Evolutionary conservation across 495 filamentous ascomycete genomes (phyloP), one percentile per base, ranked within the genome.

Genomic region (Penicillium odoratum): DNA sequence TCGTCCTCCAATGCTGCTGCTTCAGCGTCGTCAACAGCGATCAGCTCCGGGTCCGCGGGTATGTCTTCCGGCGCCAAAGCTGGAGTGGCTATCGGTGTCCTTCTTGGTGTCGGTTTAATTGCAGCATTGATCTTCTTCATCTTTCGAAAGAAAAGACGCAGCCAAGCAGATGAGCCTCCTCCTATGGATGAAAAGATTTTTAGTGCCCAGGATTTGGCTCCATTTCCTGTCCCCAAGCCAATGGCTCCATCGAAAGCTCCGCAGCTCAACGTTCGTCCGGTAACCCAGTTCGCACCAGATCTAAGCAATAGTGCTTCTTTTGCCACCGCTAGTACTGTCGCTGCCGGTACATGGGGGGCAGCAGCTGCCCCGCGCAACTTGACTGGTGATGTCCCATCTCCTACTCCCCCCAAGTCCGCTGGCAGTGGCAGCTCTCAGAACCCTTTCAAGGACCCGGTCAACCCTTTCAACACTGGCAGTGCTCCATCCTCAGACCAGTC

Each of bases 251-350:
- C 78, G 47, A 86, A 85, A 16, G 89, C 93, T 4, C 93, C 94
- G 6, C 85, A 86, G 53, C 80, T 98, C 44, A 95, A 92, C 62
- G 81, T 97, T 49, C 88, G 91, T 38, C 94, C 93, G 0, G 83
- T 96, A 33, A 93, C 92, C 53, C 86, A 96, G 64, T 95, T 98
- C 70, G 80, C 88, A 11, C 92, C 92, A 8, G 87, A 83, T 57
- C 77, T 92, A 42, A 71, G 36, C 74, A 76, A 55, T 62, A 72
- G 66, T 66, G 73, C 65, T 16, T 51, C 50, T 53, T 59, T 52
- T 3, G 65, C 59, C 47, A 16, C 61, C 18, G 63, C 76, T 34
- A 65, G 65, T 53, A 67, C 70, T 44, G 64, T 62, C 51, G 64
- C 67, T 28, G 69, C 69, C 42, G 64, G 61, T 53, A 62, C 67